Evolutionary conservation across 2,329 filamentous ascomycete species (phyloP), one percentile per base, ranked within the genome.

Genomic region (Colletotrichum eleusines): DNA sequence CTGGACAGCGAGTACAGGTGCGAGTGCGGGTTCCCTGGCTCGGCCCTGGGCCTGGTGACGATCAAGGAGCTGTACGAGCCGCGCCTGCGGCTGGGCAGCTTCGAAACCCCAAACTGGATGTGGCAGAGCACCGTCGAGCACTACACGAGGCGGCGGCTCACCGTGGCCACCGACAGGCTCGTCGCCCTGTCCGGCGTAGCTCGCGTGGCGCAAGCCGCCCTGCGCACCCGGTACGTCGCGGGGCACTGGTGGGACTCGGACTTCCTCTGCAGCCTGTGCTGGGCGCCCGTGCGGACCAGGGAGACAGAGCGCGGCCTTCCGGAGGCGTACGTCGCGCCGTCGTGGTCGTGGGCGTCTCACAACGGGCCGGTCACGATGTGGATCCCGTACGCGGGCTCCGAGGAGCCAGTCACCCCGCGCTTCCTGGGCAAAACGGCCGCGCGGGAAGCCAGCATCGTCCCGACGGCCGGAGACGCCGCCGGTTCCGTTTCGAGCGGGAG

Each of bases 331-430:
- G 50, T 64, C 12, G 63, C 63, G 18, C 63, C 63, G 0, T 59
- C 63, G 8, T 66, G 63, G 54, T 66, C 63, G 5, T 66, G 63
- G 63, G 63, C 54, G 7, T 44, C 44, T 5, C 54, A 59, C n/a
- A 60, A 66, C 9, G 54, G 54, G 33, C 63, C 63, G 3, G 33
- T 66, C 4, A 64, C 61, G 6, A 64, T 64, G 51, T 64, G 61
- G 51, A 64, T 64, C 12, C 61, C 51, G 12, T 64, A 57, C 28
- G 40, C 35, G 18, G 61, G 50, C 18, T 64, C 61, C 3, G 40
- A 55, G 5, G 61, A 64, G 48, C 38, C 50, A 1, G 5, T 26
- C 18, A 54, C 38, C 3, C 61, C 61, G 6, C 35, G 50, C 5
- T 64, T 44, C 1, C 38, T 48, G 1, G 38, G 28, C 1, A 44